Conservation (phyloP, 2,329 filamentous ascomycete genomes). For the Aspergillus sp. region DNA sequence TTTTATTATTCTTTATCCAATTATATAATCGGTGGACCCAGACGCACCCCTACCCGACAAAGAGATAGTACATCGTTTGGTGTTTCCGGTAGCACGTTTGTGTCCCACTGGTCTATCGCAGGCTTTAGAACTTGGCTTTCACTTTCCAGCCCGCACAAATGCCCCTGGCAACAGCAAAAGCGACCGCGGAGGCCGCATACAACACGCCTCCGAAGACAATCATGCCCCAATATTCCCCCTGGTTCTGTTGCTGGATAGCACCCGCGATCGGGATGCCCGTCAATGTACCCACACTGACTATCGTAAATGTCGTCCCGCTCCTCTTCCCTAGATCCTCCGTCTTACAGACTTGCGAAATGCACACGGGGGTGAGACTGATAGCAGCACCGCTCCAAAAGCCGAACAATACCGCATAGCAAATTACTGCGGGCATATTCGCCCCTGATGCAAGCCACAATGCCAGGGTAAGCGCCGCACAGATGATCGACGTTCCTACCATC, state of each 20-base stretch:
- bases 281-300: slow-evolving; percentile 27
- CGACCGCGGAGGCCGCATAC: slow-evolving; percentile 22
- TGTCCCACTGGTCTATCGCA: no score
- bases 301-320: slow-evolving; percentile 26
- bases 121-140: no score
- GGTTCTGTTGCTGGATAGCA: slow-evolving; percentile 17
- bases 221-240: slow-evolving; percentile 19
- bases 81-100: no score
- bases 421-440: slow-evolving; percentile 6
- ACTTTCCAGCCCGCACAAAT: slow-evolving; percentile 10
- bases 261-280: slow-evolving; percentile 31
- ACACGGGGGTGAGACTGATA: slow-evolving; percentile 34
- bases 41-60: no score
- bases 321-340: slow-evolving; percentile 31
- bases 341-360: slow-evolving; percentile 32
- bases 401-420: slow-evolving; percentile 2
- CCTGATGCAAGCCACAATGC: slow-evolving; percentile 2
- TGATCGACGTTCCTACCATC: slow-evolving; percentile 21
- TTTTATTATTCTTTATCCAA: no score
- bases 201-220: slow-evolving; percentile 26
- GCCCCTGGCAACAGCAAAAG: slow-evolving; percentile 23
- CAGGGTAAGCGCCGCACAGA: neutral
- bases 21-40: no score
- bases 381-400: slow-evolving; percentile 3
- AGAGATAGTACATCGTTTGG: no score